A percentile compares a stretch with the other conserved stretches of the same genome.
phyloP scores from a whole-genome alignment of 2,329 filamentous ascomycete species.

The Sclerotinia borealis region DNA sequence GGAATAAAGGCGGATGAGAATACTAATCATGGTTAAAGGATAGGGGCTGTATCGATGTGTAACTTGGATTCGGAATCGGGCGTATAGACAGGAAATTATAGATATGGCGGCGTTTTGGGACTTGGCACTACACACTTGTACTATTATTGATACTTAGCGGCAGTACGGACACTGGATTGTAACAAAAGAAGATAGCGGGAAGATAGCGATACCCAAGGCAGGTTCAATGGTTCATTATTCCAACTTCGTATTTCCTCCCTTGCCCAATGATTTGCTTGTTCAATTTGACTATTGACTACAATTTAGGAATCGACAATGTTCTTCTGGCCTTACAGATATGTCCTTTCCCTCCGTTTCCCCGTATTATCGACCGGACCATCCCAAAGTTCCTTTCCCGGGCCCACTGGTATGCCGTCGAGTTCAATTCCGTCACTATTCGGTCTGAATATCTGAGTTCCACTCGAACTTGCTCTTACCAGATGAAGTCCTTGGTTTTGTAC shows the following conservation, averaged over 20 bases:
- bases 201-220: slow-evolving; percentile 18
- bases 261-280: not conserved
- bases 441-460: slow-evolving; percentile 29
- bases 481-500: not conserved
- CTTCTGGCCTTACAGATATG: slow-evolving; percentile 22
- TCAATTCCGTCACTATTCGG: slow-evolving; percentile 27
- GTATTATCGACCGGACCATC: slow-evolving; percentile 8
- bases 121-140: not conserved
- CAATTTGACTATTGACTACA: not conserved
- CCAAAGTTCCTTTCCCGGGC: slow-evolving; percentile 24
- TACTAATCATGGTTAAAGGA: slow-evolving; percentile 12
- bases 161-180: slow-evolving; percentile 12
- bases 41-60: not conserved
- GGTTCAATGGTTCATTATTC: slow-evolving; percentile 15
- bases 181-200: slow-evolving; percentile 22
- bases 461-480: slow-evolving; percentile 25
- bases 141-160: not conserved
- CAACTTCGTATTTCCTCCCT: slow-evolving; percentile 11
- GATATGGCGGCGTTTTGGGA: slow-evolving; percentile 4
- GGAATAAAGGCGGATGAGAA: slow-evolving; percentile 39
- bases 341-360: slow-evolving; percentile 23
- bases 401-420: slow-evolving; percentile 27
- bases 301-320: not conserved
- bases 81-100: slow-evolving; percentile 16
- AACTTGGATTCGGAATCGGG: slow-evolving; percentile 11